Evolutionary conservation across 2,329 filamentous ascomycete genomes (phyloP).

Genomic region (Fusarium coicis): DNA sequence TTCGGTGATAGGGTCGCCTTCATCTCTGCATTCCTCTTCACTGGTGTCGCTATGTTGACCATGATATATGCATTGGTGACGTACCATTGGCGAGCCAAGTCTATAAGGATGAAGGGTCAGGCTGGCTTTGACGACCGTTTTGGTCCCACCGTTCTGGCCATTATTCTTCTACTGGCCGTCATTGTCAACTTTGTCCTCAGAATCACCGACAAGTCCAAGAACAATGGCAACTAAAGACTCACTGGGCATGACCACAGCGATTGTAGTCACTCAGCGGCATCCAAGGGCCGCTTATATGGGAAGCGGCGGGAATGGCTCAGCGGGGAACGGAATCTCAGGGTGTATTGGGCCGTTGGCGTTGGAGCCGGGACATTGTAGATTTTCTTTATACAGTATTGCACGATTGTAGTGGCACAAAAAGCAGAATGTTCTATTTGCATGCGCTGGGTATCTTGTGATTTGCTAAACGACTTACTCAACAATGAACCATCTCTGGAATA

Average conservation of each 20-base stretch:
- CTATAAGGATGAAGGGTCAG: conserved; percentile 89
- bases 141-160: conserved; percentile 88
- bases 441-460: conserved; percentile 35
- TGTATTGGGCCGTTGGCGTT: conserved; percentile 37
- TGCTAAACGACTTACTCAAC: background rate
- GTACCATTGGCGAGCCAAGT: conserved; percentile 97
- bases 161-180: conserved; percentile 88
- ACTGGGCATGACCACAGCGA: background rate
- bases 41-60: conserved; percentile 89
- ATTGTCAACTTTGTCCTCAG: conserved; percentile 94
- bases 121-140: conserved; percentile 97
- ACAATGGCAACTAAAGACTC: conserved; percentile 43
- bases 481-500: background rate
- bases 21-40: conserved; percentile 94
- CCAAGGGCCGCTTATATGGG: background rate
- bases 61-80: conserved; percentile 96
- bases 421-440: conserved; percentile 18
- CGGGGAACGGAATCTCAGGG: conserved; percentile 4
- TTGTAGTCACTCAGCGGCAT: background rate
- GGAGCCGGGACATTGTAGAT: conserved; percentile 23
- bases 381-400: conserved; percentile 29
- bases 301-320: background rate
- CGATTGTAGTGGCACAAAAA: conserved; percentile 31
- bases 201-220: conserved; percentile 60
- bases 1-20: conserved; percentile 95